Evolutionary conservation across 768 basidiomycete genomes (phyloP).

Genomic region (Boletus pseudo-olivaceus): DNA sequence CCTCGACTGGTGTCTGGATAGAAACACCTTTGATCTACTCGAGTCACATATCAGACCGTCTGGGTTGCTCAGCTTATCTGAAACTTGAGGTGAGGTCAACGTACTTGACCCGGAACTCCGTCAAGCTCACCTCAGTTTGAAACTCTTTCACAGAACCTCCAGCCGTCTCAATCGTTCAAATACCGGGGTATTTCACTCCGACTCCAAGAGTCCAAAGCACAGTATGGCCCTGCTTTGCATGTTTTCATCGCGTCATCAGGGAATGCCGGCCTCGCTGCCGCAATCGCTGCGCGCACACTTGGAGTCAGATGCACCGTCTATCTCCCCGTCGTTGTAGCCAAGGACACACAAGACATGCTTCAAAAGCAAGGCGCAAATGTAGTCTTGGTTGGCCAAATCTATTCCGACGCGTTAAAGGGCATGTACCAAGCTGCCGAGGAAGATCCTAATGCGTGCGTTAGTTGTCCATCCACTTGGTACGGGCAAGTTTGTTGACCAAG

Average conservation of each 20-base stretch:
- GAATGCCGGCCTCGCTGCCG: conserved; percentile 76
- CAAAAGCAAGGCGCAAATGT: conserved; percentile 54
- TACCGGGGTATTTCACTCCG: conserved; percentile 68
- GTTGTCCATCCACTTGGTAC: neutral
- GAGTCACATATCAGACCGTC: conserved; percentile 47
- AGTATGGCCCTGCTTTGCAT: conserved; percentile 53
- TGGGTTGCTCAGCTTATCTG: conserved; percentile 56
- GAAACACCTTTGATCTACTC: conserved; percentile 69
- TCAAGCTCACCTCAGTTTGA: neutral
- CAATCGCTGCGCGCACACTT: conserved; percentile 55
- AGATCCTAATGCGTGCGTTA: conserved; percentile 52
- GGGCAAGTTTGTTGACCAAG: neutral
- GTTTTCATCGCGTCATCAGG: conserved; percentile 71
- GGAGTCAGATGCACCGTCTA: conserved; percentile 62
- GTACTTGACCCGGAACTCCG: neutral
- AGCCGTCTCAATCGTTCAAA: conserved; percentile 75
- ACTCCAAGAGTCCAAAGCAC: conserved; percentile 46
- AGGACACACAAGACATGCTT: conserved; percentile 48
- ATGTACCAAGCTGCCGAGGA: conserved; percentile 45
- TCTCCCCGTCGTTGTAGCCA: conserved; percentile 53
- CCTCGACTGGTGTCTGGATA: conserved; percentile 41
- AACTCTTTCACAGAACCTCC: conserved; percentile 52
- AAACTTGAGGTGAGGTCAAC: conserved; percentile 60
- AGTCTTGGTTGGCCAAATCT: conserved; percentile 53
- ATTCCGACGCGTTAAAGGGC: conserved; percentile 51